These are phyloP conservation scores for Xylaria bambusicola DNA, from an alignment of 495 filamentous ascomycete genomes.

Conservation along the genomic window DNA sequence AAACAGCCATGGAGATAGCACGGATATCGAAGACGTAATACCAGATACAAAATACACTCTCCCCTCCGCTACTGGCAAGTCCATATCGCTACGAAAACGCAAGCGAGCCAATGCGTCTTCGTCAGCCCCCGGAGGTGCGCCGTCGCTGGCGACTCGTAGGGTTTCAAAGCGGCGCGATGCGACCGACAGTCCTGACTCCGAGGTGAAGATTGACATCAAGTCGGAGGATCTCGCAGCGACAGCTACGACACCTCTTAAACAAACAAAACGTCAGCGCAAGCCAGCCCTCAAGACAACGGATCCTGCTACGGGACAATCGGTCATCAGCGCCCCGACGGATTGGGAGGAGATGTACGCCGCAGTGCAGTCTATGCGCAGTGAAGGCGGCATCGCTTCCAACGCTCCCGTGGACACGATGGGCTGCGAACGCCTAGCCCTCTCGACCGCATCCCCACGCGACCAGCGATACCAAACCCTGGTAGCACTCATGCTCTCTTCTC, in stretches of 20 bases:
- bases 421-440: constrained; percentile 74
- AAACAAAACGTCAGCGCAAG: constrained; percentile 52
- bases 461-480: constrained; percentile 89
- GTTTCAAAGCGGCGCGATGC: constrained; percentile 22
- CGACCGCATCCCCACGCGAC: constrained; percentile 57
- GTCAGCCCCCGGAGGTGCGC: constrained; percentile 19
- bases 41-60: constrained; percentile 43
- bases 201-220: constrained; percentile 19
- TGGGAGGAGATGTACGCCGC: constrained; percentile 84
- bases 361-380: constrained; percentile 77
- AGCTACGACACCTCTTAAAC: constrained; percentile 29
- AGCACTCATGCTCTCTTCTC: constrained; percentile 91
- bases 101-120: constrained; percentile 45
- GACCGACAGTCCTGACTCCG: neutral
- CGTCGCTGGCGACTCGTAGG: constrained; percentile 17
- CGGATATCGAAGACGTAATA: constrained; percentile 65
- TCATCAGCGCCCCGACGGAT: constrained; percentile 67
- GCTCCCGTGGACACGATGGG: constrained; percentile 99
- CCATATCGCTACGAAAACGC: constrained; percentile 44
- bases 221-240: constrained; percentile 28
- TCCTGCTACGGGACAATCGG: constrained; percentile 53
- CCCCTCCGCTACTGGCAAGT: constrained; percentile 23
- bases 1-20: constrained; percentile 37
- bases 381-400: constrained; percentile 56
- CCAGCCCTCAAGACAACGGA: constrained; percentile 66